phyloP scores from a whole-genome alignment of 805 yeast species.

The Teunomyces funiuensis region DNA sequence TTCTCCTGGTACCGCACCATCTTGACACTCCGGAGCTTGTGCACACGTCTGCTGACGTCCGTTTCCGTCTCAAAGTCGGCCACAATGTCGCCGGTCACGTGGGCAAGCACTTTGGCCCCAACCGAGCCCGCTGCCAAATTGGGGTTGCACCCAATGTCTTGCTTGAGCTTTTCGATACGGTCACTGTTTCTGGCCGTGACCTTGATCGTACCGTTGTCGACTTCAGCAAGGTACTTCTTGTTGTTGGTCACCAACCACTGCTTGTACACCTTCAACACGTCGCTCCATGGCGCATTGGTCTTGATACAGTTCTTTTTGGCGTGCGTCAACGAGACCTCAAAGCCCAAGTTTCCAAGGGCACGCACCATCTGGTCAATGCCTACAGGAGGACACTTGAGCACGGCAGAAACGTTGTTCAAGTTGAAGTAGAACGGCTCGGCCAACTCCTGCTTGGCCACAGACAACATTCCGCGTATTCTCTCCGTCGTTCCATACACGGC shows the following conservation, averaged over 20 bases:
- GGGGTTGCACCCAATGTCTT: conserved; percentile 34
- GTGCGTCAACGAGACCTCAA: conserved; percentile 81
- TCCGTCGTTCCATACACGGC: conserved; percentile 73
- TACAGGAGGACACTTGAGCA: conserved; percentile 81
- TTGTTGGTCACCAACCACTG: conserved; percentile 51
- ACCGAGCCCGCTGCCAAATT: conserved; percentile 43
- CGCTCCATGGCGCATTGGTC: conserved; percentile 86
- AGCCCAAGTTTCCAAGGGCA: conserved; percentile 84
- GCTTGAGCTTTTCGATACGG: conserved; percentile 22
- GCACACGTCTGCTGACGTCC: conserved; percentile 56
- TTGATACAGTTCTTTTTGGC: conserved; percentile 83
- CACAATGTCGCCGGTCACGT: conserved; percentile 36
- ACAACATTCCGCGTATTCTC: conserved; percentile 90
- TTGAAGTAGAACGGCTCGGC: conserved; percentile 75
- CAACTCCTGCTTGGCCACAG: conserved; percentile 75
- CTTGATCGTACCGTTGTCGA: conserved; percentile 15
- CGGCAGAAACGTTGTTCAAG: conserved; percentile 72
- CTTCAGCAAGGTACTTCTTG: conserved; percentile 23
- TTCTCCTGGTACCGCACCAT: conserved; percentile 88
- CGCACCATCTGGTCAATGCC: conserved; percentile 68
- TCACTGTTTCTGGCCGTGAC: conserved; percentile 7
- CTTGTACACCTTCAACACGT: conserved; percentile 69
- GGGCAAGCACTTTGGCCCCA: conserved; percentile 56
- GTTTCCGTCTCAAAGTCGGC: conserved; percentile 54
- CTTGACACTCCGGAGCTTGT: conserved; percentile 67